Evolutionary conservation across 1,284 basidiomycete genomes (phyloP).

Genomic region (Inonotus obliquus): DNA sequence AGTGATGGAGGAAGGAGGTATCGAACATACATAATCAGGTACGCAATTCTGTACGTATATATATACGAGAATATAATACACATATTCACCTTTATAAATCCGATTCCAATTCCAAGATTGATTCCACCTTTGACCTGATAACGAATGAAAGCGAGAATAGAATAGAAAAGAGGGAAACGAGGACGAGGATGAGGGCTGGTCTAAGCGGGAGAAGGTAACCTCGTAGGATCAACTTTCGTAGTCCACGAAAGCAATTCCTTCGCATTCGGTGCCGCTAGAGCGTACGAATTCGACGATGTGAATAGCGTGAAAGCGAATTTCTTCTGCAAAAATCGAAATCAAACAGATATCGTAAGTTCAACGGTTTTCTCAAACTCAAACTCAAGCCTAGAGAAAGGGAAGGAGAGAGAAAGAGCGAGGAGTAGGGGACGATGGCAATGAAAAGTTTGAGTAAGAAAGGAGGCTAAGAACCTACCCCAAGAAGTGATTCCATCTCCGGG

Average conservation of each 20-base stretch:
- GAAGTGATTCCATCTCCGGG: constrained; percentile 79
- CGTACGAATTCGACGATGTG: constrained; percentile 86
- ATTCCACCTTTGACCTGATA: background rate
- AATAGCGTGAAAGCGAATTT: constrained; percentile 83
- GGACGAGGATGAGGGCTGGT: no score
- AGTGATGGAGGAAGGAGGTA: background rate
- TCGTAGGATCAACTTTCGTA: constrained; percentile 74
- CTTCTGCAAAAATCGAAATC: constrained; percentile 48
- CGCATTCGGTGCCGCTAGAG: constrained; percentile 70
- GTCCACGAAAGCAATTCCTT: constrained; percentile 86
- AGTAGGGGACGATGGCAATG: constrained; percentile 28
- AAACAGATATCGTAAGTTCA: no score
- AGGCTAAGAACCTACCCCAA: no score
- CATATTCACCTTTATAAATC: background rate
- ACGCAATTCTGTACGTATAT: background rate
- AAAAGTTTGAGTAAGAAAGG: no score
- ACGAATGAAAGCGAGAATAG: background rate
- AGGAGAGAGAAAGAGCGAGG: constrained; percentile 16
- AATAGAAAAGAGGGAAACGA: background rate
- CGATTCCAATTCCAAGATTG: background rate
- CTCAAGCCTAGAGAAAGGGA: constrained; percentile 13
- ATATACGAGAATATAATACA: background rate
- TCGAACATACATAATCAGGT: background rate
- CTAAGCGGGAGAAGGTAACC: constrained; percentile 28
- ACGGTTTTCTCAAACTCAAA: no score